Conservation (phyloP, 2,329 filamentous ascomycete species). For the Fusarium tricinctum region DNA sequence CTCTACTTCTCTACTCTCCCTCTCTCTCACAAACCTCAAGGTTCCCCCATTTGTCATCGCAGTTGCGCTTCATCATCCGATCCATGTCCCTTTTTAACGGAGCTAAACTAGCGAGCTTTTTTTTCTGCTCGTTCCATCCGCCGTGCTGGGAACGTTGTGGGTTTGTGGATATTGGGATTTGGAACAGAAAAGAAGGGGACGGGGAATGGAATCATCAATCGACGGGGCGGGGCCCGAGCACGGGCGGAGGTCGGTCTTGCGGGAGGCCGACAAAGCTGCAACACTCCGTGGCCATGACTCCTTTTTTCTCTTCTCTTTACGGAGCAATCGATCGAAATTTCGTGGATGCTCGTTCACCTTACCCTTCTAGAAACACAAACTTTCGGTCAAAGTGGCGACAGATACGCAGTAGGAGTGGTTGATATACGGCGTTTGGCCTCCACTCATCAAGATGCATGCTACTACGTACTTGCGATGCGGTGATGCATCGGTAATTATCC, state of each 20-base stretch:
- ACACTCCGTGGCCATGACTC: not conserved
- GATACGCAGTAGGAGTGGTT: not conserved
- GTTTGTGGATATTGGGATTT: not conserved
- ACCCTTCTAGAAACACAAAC: constrained; percentile 34
- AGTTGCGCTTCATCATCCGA: not conserved
- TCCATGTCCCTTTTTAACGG: not conserved
- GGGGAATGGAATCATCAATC: constrained; percentile 21
- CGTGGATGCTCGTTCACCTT: constrained; percentile 10
- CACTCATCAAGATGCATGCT: constrained; percentile 14
- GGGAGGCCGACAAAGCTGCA: constrained; percentile 13
- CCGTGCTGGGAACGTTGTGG: constrained; percentile 22
- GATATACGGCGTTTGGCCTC: constrained; percentile 1
- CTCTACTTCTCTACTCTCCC: too few species aligned
- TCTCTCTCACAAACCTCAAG: too few species aligned
- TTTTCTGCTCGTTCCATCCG: constrained; percentile 12
- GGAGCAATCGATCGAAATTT: not conserved
- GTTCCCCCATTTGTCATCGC: constrained; percentile 29
- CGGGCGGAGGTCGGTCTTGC: constrained; percentile 17
- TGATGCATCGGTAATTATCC: constrained; percentile 25
- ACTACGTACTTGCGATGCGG: not conserved
- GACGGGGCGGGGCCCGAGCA: constrained; percentile 2
- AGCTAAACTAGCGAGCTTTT: constrained; percentile 22
- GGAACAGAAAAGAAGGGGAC: not conserved
- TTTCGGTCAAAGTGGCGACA: constrained; percentile 30
- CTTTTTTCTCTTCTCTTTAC: not conserved